A percentile compares a stretch with the other conserved stretches of the same genome.
Evolutionary conservation across 176 grass and related monocot genomes (phyloP).

Genomic region (Oryza officinalis): DNA sequence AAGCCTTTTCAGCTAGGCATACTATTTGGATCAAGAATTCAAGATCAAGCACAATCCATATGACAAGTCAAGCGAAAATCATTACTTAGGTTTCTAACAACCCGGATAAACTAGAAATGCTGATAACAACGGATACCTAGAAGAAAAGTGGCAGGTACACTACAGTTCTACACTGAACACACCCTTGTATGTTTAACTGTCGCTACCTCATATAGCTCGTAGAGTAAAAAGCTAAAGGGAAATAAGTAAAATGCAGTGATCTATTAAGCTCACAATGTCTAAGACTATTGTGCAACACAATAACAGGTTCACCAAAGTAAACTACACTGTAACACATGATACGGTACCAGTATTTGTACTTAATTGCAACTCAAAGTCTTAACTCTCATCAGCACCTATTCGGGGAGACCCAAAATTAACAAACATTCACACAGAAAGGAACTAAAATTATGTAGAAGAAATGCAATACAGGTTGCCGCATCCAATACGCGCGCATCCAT

Average conservation of each 20-base stretch:
- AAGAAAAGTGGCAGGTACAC: neutral
- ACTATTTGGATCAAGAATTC: neutral
- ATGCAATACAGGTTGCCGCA: neutral
- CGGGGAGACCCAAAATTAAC: slow-evolving; percentile 5
- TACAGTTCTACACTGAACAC: neutral
- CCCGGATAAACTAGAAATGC: neutral
- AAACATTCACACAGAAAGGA: slow-evolving; percentile 10
- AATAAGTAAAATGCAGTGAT: neutral
- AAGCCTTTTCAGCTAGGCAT: neutral
- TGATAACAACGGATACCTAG: neutral
- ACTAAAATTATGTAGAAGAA: neutral
- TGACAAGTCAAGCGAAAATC: neutral
- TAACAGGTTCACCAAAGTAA: neutral
- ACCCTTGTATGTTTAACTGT: no score
- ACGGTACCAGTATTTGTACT: neutral
- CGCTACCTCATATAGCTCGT: no score
- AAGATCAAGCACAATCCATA: neutral
- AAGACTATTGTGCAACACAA: neutral
- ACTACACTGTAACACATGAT: neutral
- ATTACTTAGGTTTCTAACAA: neutral
- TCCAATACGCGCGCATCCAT: neutral
- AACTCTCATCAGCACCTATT: neutral
- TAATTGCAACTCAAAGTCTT: neutral
- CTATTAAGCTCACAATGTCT: neutral
- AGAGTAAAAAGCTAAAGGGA: neutral